Base-by-base conservation (phyloP, 176 grass and related monocot genomes). In the Aechmea fasciata region DNA sequence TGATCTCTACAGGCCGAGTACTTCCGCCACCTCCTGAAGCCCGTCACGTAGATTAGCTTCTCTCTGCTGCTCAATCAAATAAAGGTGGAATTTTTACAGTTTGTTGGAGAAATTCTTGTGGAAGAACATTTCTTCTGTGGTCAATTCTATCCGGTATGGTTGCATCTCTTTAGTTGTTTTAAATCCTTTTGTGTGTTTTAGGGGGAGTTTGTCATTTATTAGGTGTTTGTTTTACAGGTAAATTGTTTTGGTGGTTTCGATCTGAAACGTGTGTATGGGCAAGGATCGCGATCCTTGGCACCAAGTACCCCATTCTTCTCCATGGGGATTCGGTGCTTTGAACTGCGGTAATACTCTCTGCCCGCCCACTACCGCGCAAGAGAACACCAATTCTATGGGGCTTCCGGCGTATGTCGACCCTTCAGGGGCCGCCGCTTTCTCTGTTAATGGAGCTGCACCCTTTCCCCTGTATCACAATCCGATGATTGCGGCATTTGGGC, bases 11-110 rank as follows among this genome's bases (percentile, higher is more conserved):
- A 96, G 93, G 93, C 89, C 10, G 89, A 96, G 68, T 96, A 96
- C 61, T 96, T 92, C 79, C 93, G 93, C 13, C 89, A 96, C 71
- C 93, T 96, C 68, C 89, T 96, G 47, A 92, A 96, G 79, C 93
- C 93, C 0, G 93, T 96, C 23, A 96, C 81, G 93, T 96, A 96
- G 89, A 75, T 78, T 61, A 57, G 24, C 75, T 72, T 68, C 19
- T 14, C 70, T 71, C 8, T 82, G 55, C 63, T 4, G 41, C 61
- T 82, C 64, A n/a, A 70, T 75, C 81, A 55, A 73, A 77, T 47
- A 81, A 48, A 81, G 41, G 25, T 71, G 2, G 28, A 22, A 3
- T 12, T 73, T 77, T 63, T 41, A 50, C 3, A 12, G 74, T 66
- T 74, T 76, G 23, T 84, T 52, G 8, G 69, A 71, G 17, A 62